Percentiles rank a stretch among this genome's conserved stretches.
Conservation (phyloP, 2,329 filamentous ascomycete genomes). For the Niveomyces coronatus region DNA sequence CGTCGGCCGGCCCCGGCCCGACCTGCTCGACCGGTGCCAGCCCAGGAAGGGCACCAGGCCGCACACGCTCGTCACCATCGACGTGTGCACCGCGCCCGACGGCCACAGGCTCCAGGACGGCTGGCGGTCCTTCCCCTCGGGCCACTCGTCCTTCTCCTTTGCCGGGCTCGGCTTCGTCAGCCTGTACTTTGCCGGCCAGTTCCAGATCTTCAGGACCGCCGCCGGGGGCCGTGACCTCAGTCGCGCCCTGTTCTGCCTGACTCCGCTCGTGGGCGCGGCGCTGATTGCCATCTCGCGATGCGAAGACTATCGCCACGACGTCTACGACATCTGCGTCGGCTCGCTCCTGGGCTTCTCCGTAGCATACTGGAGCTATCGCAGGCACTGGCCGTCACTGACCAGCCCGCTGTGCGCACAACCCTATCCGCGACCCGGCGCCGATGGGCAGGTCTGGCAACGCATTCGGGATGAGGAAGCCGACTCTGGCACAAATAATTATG, state of each 20-base stretch:
- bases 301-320: constrained; percentile 62
- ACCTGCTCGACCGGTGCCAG: constrained; percentile 65
- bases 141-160: constrained; percentile 72
- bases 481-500: constrained; percentile 29
- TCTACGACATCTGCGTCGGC: constrained; percentile 57
- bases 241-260: constrained; percentile 45
- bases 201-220: constrained; percentile 43
- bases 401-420: constrained; percentile 46
- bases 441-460: constrained; percentile 28
- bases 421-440: constrained; percentile 36
- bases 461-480: constrained; percentile 46
- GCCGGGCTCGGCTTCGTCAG: constrained; percentile 66
- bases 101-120: constrained; percentile 67
- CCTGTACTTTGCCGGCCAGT: constrained; percentile 58
- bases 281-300: constrained; percentile 59
- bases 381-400: constrained; percentile 50
- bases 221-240: constrained; percentile 40
- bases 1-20: constrained; percentile 61
- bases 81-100: constrained; percentile 62
- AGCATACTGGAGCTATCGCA: constrained; percentile 55
- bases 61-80: constrained; percentile 48
- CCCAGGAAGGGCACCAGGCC: constrained; percentile 43
- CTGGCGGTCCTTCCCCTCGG: constrained; percentile 74
- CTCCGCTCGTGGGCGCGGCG: constrained; percentile 51
- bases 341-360: constrained; percentile 48